These are phyloP conservation scores for Flagelloscypha sp. DNA, from an alignment of 768 basidiomycete species.

Conservation along the genomic window DNA sequence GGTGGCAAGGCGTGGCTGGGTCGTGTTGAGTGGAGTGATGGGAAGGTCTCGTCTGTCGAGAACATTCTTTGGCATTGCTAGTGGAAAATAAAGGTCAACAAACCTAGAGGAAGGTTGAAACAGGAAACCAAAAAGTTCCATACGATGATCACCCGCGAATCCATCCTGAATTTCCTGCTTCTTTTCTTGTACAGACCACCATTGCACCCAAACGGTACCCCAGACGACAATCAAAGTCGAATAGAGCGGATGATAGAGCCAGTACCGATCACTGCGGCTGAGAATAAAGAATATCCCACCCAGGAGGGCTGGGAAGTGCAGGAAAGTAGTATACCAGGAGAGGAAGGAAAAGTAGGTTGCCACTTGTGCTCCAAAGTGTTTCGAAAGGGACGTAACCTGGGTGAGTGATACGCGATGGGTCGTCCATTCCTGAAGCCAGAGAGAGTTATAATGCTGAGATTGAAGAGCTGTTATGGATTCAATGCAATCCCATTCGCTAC, in stretches of 20 bases:
- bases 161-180: too few species aligned
- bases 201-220: conserved; percentile 82
- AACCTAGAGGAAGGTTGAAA: too few species aligned
- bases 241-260: conserved; percentile 70
- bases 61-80: too few species aligned
- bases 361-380: conserved; percentile 74
- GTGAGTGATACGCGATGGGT: conserved; percentile 17
- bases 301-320: conserved; percentile 66
- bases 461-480: conserved; percentile 80
- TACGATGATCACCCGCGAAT: too few species aligned
- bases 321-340: conserved; percentile 70
- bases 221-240: conserved; percentile 73
- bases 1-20: too few species aligned
- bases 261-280: too few species aligned
- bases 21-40: too few species aligned
- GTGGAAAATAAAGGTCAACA: too few species aligned
- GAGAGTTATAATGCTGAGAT: conserved; percentile 70
- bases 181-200: conserved; percentile 87
- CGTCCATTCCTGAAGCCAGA: conserved; percentile 75
- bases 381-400: background rate
- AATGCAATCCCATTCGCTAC: conserved; percentile 79
- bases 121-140: too few species aligned
- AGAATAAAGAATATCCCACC: conserved; percentile 67
- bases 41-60: too few species aligned
- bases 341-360: conserved; percentile 90